Evolutionary conservation across 169 alveolate genomes (phyloP).

Genomic region (Blepharisma undulans): DNA sequence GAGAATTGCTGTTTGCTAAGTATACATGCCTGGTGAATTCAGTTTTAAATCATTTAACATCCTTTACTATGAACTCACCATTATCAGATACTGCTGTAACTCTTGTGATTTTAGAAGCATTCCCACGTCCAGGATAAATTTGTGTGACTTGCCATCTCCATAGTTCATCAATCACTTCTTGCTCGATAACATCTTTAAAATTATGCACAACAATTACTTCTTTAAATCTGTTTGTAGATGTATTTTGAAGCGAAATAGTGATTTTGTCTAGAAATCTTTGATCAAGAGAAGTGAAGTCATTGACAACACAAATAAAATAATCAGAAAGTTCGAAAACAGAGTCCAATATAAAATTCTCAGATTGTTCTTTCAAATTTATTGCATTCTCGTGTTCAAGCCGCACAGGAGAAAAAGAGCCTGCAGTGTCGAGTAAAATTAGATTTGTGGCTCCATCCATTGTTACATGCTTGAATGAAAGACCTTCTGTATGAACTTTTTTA

Average conservation of each 20-base stretch:
- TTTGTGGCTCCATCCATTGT: neutral
- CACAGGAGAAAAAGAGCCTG: slow-evolving; percentile 41
- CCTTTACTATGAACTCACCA: neutral
- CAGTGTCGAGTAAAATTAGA: slow-evolving; percentile 38
- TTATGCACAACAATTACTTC: slow-evolving; percentile 45
- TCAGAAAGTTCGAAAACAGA: slow-evolving; percentile 26
- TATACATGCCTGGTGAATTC: slow-evolving; percentile 54
- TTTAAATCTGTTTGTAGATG: slow-evolving; percentile 11
- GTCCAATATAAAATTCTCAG: slow-evolving; percentile 19
- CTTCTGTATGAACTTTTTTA: slow-evolving; percentile 36
- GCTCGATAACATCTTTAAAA: slow-evolving; percentile 7
- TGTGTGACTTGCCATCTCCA: neutral
- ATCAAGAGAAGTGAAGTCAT: slow-evolving; percentile 43
- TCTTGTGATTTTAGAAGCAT: neutral
- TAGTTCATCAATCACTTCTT: neutral
- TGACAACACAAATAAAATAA: slow-evolving; percentile 40
- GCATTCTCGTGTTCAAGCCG: slow-evolving; percentile 10
- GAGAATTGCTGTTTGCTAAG: slow-evolving; percentile 47
- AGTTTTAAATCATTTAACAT: slow-evolving; percentile 25
- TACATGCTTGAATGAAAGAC: slow-evolving; percentile 25
- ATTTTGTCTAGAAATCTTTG: slow-evolving; percentile 30
- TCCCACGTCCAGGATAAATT: neutral
- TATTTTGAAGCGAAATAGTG: neutral
- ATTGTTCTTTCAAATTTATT: slow-evolving; percentile 14
- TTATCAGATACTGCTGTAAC: neutral